Conservation (phyloP, 2,329 filamentous ascomycete genomes). For the Microcera coccophila region DNA sequence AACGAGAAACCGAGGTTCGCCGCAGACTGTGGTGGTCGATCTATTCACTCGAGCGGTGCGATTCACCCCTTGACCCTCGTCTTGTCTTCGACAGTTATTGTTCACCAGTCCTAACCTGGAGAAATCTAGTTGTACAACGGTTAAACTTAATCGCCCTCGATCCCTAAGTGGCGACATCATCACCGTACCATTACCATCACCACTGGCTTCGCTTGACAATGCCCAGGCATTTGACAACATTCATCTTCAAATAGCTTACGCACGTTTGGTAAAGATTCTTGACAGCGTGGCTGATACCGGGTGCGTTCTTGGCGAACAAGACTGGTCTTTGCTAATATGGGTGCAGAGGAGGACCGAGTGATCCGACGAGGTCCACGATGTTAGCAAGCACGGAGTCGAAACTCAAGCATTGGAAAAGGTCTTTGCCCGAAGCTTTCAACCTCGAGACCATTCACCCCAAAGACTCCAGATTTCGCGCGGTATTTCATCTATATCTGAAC, state of each 20-base stretch:
- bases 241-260: constrained; percentile 31
- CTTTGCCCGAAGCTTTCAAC: constrained; percentile 25
- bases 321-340: background rate
- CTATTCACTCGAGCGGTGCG: constrained; percentile 28
- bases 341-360: constrained; percentile 5
- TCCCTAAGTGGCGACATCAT: constrained; percentile 22
- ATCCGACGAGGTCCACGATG: constrained; percentile 6
- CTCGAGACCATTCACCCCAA: constrained; percentile 26
- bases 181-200: constrained; percentile 17
- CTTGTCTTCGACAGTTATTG: background rate
- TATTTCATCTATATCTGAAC: constrained; percentile 35
- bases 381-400: constrained; percentile 17
- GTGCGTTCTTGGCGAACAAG: too few species aligned
- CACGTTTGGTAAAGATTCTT: constrained; percentile 27
- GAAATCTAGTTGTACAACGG: constrained; percentile 20
- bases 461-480: constrained; percentile 29
- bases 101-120: constrained; percentile 3
- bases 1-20: constrained; percentile 22
- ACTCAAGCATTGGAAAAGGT: constrained; percentile 31
- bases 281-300: constrained; percentile 27
- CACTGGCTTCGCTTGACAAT: constrained; percentile 15
- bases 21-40: constrained; percentile 29
- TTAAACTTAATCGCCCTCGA: constrained; percentile 25
- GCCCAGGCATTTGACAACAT: constrained; percentile 32
- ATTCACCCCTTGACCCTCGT: background rate